Evolutionary conservation across 805 yeast genomes (phyloP).

Genomic region (Schwanniomyces sp.): DNA sequence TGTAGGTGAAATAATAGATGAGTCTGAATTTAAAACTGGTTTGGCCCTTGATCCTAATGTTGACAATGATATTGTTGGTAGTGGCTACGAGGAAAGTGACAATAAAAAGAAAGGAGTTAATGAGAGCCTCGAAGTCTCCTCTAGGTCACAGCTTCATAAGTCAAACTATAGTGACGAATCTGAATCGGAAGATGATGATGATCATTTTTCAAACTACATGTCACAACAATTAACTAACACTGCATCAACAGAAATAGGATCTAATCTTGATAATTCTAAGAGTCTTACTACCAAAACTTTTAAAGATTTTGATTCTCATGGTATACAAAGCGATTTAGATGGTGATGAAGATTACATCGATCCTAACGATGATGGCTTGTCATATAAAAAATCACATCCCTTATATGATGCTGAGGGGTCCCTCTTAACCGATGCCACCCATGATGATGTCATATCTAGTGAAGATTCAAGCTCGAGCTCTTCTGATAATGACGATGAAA

Average conservation of each 20-base stretch:
- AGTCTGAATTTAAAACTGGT: conserved; percentile 24
- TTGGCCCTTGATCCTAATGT: conserved; percentile 28
- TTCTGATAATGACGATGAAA: conserved; percentile 30
- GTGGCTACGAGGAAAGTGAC: conserved; percentile 25
- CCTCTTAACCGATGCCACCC: conserved; percentile 11
- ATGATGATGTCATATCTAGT: conserved; percentile 23
- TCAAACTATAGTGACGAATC: conserved; percentile 29
- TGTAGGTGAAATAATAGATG: conserved; percentile 38
- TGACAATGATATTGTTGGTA: conserved; percentile 28
- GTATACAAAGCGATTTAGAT: conserved; percentile 13
- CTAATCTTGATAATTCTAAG: conserved; percentile 49
- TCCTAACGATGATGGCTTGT: conserved; percentile 80
- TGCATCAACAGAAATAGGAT: conserved; percentile 33
- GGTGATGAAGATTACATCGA: conserved; percentile 67
- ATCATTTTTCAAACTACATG: conserved; percentile 71
- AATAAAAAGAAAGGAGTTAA: conserved; percentile 16
- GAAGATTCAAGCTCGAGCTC: conserved; percentile 32
- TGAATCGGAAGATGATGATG: conserved; percentile 44
- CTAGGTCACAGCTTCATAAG: neutral
- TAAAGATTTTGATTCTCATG: conserved; percentile 20
- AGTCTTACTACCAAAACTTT: conserved; percentile 14
- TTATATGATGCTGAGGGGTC: conserved; percentile 49
- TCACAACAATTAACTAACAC: conserved; percentile 68
- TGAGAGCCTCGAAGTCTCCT: conserved; percentile 17
- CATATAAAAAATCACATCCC: conserved; percentile 66